These are phyloP conservation scores for Malassezia globosa DNA, from an alignment of 1,284 basidiomycete genomes.

Conservation along the genomic window DNA sequence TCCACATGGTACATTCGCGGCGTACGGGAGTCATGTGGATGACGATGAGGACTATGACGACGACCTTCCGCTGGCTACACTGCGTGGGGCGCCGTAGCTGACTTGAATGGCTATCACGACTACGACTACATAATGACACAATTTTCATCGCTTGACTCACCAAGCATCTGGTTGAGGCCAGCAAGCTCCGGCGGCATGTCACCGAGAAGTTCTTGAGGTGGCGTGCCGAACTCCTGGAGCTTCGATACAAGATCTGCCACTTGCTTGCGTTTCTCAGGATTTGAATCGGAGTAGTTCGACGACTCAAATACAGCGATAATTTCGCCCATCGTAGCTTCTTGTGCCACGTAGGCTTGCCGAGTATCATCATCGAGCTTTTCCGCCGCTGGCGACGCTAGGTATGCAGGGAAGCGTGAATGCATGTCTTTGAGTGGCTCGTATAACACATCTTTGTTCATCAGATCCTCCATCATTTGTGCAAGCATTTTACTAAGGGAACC, in stretches of 20 bases:
- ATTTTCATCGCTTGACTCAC: conserved; percentile 24
- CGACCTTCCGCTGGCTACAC: neutral
- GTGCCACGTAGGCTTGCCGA: conserved; percentile 59
- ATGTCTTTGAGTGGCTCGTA: conserved; percentile 79
- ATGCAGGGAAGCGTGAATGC: conserved; percentile 62
- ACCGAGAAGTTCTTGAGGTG: conserved; percentile 81
- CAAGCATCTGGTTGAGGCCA: conserved; percentile 25
- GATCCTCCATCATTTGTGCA: conserved; percentile 80
- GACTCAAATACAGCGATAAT: conserved; percentile 68
- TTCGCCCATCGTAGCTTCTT: conserved; percentile 57
- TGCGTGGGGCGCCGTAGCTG: neutral
- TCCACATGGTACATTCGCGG: conserved; percentile 6
- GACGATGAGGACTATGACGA: neutral
- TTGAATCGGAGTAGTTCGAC: conserved; percentile 53
- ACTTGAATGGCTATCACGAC: neutral
- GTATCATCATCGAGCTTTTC: conserved; percentile 55
- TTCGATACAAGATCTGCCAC: conserved; percentile 65
- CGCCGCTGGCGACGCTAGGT: conserved; percentile 54
- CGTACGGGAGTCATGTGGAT: neutral
- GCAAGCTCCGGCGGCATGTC: conserved; percentile 62
- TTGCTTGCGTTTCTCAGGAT: conserved; percentile 53
- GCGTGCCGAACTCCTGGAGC: conserved; percentile 76
- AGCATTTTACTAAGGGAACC: conserved; percentile 59
- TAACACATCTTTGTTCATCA: conserved; percentile 85
- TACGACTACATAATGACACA: conserved; percentile 34